Base-by-base conservation (phyloP, 1,284 basidiomycete genomes). In the Heterobasidion parviporum region DNA sequence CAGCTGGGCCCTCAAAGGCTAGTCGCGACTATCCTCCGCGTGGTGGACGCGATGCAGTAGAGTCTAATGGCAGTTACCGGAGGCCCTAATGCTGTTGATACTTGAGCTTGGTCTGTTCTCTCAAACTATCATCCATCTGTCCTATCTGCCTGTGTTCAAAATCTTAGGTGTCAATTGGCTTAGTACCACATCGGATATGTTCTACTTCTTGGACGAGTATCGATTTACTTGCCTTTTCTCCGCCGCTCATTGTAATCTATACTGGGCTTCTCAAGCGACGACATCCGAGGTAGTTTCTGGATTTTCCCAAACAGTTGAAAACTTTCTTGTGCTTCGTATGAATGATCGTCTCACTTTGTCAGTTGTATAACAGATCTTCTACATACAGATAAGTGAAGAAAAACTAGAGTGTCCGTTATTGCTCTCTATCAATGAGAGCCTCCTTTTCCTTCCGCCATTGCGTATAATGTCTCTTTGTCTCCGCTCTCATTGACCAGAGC, bases 1-100 rank as follows among this genome's bases (percentile, higher is more conserved):
- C 61, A 53, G 61, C 67, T 54, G 62, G 67, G 51, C 65, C 76
- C 65, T 71, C 74, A 43, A 65, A 72, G 35, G 68, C 72, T 61
- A 65, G 66, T 63, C 70, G 87, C 62, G 87, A 89, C 64, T 89
- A 87, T 65, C 76, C 80, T 61, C 71, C 80, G 60, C 80, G 83
- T 57, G 74, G 74, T 62, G 75, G 75, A 59, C 79, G 83, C 50
- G 80, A 81, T 55, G 65, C 62, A 49, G 66, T 60, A 26, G 69
- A 70, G 55, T 67, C 70, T 52, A 62, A 68, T 45, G 57, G 67
- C 60, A 63, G 68, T 50, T 72, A 75, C 61, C 71, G 75, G 63
- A 69, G 77, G 58, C 62, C 68, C 54, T 73, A 56, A 69, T 34
- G 36, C 8, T 36, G 9, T 46, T 18, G 26, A 20, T 51, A 16